Conservation (phyloP, 768 basidiomycete species). For the Chlorophyllum brunneum region DNA sequence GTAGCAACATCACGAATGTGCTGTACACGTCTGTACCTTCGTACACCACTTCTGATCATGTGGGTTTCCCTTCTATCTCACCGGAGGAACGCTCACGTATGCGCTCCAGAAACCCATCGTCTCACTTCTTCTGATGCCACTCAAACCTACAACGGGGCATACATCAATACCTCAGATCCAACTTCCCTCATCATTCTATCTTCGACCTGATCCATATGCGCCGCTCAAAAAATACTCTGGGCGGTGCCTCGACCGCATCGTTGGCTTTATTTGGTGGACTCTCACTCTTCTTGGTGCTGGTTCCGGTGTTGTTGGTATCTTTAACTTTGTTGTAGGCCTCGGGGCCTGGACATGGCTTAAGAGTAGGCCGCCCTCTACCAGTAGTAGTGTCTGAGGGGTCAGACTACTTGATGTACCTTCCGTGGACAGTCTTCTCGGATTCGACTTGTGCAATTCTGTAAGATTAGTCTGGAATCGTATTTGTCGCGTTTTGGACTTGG, state of each 20-base stretch:
- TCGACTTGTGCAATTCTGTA: no score
- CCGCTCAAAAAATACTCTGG: slow-evolving; percentile 62
- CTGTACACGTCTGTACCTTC: slow-evolving; percentile 79
- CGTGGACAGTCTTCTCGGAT: no score
- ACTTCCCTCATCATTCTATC: slow-evolving; percentile 48
- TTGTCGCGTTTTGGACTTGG: no score
- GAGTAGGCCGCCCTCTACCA: slow-evolving; percentile 17
- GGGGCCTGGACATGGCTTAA: slow-evolving; percentile 64
- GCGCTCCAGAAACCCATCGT: slow-evolving; percentile 78
- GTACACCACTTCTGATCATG: slow-evolving; percentile 90
- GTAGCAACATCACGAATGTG: slow-evolving; percentile 57
- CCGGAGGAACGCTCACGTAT: not conserved
- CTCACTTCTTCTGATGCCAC: slow-evolving; percentile 61
- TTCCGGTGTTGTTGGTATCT: slow-evolving; percentile 61
- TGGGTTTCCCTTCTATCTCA: slow-evolving; percentile 29
- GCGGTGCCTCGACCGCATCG: slow-evolving; percentile 59
- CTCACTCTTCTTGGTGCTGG: slow-evolving; percentile 76
- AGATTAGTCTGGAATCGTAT: no score
- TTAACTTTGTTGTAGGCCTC: slow-evolving; percentile 69
- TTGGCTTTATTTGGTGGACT: slow-evolving; percentile 81
- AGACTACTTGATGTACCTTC: not conserved
- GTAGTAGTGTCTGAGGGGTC: slow-evolving; percentile 7
- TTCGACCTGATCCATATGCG: slow-evolving; percentile 51
- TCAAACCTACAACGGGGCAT: slow-evolving; percentile 25
- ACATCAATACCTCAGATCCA: slow-evolving; percentile 38